phyloP scores from a whole-genome alignment of 768 basidiomycete species.

The Boletus rufocinnamomeus region DNA sequence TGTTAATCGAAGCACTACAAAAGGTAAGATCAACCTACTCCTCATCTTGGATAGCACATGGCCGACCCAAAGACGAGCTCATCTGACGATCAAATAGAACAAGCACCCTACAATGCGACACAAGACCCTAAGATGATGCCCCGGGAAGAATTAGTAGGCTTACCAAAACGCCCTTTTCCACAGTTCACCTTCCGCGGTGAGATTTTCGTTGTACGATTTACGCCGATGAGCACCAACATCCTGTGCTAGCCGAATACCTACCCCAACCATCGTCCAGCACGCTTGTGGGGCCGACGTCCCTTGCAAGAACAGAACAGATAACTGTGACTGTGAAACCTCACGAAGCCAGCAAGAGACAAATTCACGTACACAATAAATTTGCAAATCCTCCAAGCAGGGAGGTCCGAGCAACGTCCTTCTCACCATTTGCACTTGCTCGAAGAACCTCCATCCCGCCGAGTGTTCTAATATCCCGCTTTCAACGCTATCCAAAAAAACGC shows the following conservation, averaged over 20 bases:
- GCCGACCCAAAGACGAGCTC: slow-evolving; percentile 60
- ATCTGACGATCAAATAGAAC: slow-evolving; percentile 34
- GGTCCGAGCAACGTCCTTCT: slow-evolving; percentile 57
- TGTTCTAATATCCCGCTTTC: slow-evolving; percentile 37
- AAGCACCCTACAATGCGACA: slow-evolving; percentile 27
- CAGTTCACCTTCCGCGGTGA: slow-evolving; percentile 54
- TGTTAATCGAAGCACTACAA: background rate
- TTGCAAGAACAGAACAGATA: slow-evolving; percentile 55
- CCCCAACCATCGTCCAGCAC: slow-evolving; percentile 68
- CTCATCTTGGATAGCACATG: slow-evolving; percentile 67
- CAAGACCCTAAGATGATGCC: background rate
- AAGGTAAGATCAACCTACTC: slow-evolving; percentile 48
- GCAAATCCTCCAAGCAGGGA: slow-evolving; percentile 68
- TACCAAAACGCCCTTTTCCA: slow-evolving; percentile 60
- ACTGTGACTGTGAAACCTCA: slow-evolving; percentile 34
- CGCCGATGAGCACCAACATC: slow-evolving; percentile 59
- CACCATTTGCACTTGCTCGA: slow-evolving; percentile 56
- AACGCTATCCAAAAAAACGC: slow-evolving; percentile 44
- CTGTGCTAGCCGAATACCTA: slow-evolving; percentile 57
- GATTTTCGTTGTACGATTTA: slow-evolving; percentile 33
- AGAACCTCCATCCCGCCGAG: slow-evolving; percentile 54
- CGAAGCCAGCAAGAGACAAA: slow-evolving; percentile 9
- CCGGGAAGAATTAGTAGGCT: background rate
- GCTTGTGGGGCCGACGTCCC: slow-evolving; percentile 62
- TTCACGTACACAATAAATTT: slow-evolving; percentile 57